Evolutionary conservation across 257 asterid genomes (phyloP).

Genomic region (Solanum appendiculatum): DNA sequence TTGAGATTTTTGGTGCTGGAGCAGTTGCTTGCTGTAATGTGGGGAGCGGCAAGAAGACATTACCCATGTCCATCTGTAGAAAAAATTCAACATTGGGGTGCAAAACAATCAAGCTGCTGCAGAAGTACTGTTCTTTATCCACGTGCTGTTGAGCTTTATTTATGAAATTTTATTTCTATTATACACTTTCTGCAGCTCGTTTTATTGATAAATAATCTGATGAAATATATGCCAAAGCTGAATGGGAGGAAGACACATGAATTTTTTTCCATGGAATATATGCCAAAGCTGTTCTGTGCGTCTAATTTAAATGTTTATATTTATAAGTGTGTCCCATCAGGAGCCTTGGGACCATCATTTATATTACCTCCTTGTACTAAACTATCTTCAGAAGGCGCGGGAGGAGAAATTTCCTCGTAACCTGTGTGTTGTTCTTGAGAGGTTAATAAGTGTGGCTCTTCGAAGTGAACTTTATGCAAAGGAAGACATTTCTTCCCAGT

Average conservation of each 20-base stretch:
- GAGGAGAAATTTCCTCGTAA: conserved; percentile 60
- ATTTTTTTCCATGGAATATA: not conserved
- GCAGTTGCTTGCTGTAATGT: conserved; percentile 65
- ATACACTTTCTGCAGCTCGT: not conserved
- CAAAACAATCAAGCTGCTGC: conserved; percentile 44
- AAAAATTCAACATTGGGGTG: conserved; percentile 31
- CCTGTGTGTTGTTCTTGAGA: conserved; percentile 40
- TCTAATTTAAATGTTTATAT: conserved; percentile 3
- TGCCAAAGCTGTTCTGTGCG: not conserved
- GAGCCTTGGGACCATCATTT: conserved; percentile 84
- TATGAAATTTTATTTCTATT: not conserved
- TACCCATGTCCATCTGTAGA: conserved; percentile 33
- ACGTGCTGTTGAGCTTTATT: not conserved
- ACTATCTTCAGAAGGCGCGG: conserved; percentile 69
- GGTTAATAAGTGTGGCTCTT: conserved; percentile 56
- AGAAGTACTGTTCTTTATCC: conserved; percentile 40
- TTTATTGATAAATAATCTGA: not conserved
- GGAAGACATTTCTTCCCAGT: conserved; percentile 22
- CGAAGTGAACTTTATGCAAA: conserved; percentile 23
- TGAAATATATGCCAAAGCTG: no score
- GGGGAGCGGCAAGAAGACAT: conserved; percentile 23
- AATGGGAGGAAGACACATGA: not conserved
- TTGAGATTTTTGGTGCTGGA: conserved; percentile 76
- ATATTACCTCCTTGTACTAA: conserved; percentile 64
- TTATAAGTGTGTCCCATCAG: conserved; percentile 67